These are phyloP conservation scores for Bruguiera parviflora DNA, from an alignment of 345 rosid species.

Conservation along the genomic window DNA sequence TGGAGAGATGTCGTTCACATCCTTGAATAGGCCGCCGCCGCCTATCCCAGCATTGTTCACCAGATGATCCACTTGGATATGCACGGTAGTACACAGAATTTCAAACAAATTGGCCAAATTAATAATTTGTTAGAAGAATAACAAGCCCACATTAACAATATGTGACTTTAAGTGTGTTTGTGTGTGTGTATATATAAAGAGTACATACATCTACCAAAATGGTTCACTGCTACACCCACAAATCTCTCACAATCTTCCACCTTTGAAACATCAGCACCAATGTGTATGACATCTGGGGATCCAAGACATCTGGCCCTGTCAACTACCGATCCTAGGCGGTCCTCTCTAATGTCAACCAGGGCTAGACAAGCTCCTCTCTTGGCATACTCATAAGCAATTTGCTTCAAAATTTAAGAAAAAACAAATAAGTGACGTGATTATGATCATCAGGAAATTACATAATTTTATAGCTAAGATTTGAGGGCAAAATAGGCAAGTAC, in stretches of 20 bases:
- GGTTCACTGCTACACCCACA: slow-evolving; percentile 35
- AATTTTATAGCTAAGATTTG: too few relatives aligned
- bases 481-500: too few relatives aligned
- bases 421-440: neutral
- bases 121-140: neutral
- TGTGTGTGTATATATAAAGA: neutral
- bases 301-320: slow-evolving; percentile 11
- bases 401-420: slow-evolving; percentile 22
- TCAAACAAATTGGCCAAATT: neutral
- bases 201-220: slow-evolving; percentile 48
- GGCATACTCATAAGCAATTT: slow-evolving; percentile 37
- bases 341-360: slow-evolving; percentile 17
- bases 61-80: slow-evolving; percentile 1
- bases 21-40: neutral
- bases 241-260: slow-evolving; percentile 45
- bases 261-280: slow-evolving; percentile 56
- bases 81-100: too few relatives aligned
- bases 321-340: slow-evolving; percentile 12
- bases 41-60: slow-evolving; percentile 2
- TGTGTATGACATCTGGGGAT: slow-evolving; percentile 14
- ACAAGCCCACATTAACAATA: neutral
- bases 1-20: neutral
- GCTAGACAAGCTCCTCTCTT: slow-evolving; percentile 22
- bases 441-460: neutral
- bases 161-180: neutral